A percentile compares a stretch with the other conserved stretches of the same genome.
These are phyloP conservation scores for Plasmopara viticola DNA, from an alignment of 352 stramenopile species.

Conservation along the genomic window DNA sequence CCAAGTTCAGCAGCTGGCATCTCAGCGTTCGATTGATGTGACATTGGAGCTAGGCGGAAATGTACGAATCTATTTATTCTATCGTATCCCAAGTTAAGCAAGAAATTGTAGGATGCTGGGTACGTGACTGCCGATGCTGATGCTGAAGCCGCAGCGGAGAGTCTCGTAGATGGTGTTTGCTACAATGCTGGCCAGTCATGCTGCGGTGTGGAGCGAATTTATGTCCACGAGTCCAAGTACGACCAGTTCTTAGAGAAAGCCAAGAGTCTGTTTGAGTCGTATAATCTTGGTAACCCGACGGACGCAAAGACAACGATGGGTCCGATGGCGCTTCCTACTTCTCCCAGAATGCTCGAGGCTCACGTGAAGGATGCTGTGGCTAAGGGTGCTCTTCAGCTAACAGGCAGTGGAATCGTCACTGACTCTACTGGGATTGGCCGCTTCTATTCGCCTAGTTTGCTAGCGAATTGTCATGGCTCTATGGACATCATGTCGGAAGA, in stretches of 20 bases:
- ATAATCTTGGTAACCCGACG: conserved; percentile 58
- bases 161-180: conserved; percentile 72
- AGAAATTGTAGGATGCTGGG: conserved; percentile 43
- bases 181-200: conserved; percentile 85
- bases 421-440: conserved; percentile 51
- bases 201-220: conserved; percentile 79
- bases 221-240: conserved; percentile 78
- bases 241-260: conserved; percentile 69
- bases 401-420: conserved; percentile 32
- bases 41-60: conserved; percentile 83
- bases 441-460: conserved; percentile 74
- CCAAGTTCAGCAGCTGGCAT: conserved; percentile 51
- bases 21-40: conserved; percentile 65
- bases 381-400: conserved; percentile 60
- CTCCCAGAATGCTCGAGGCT: conserved; percentile 39
- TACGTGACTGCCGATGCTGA: conserved; percentile 74
- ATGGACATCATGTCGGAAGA: conserved; percentile 82
- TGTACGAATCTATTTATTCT: conserved; percentile 14
- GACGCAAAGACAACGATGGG: conserved; percentile 56
- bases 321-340: conserved; percentile 56
- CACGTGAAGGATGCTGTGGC: conserved; percentile 65
- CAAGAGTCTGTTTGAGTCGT: conserved; percentile 56
- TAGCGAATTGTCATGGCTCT: conserved; percentile 53
- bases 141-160: conserved; percentile 50
- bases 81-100: not conserved